Conservation (phyloP, 169 alveolate genomes). For the Plasmodium knowlesi region DNA sequence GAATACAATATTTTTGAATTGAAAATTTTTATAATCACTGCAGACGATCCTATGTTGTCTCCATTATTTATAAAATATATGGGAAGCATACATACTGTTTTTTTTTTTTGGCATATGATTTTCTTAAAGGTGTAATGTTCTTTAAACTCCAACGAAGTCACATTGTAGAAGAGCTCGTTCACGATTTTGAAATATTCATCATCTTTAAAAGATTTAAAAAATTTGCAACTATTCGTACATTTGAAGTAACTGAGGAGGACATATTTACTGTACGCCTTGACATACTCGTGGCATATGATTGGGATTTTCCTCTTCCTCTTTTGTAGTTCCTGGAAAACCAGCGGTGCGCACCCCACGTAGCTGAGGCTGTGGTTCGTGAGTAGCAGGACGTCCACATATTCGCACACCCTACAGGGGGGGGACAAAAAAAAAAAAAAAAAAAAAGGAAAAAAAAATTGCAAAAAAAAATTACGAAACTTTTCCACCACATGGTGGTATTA, state of each 20-base stretch:
- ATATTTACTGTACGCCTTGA: constrained; percentile 50
- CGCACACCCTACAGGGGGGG: constrained; percentile 48
- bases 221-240: constrained; percentile 23
- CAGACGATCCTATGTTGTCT: constrained; percentile 71
- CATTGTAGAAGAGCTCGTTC: constrained; percentile 30
- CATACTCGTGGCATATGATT: constrained; percentile 62
- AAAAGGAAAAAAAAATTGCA: background rate
- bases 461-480: too few species aligned
- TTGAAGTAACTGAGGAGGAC: constrained; percentile 52
- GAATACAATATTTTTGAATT: constrained; percentile 62
- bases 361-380: constrained; percentile 50
- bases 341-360: constrained; percentile 48
- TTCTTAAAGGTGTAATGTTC: constrained; percentile 52
- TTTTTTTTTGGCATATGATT: constrained; percentile 17
- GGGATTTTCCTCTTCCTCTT: constrained; percentile 22
- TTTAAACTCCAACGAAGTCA: constrained; percentile 31
- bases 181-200: constrained; percentile 43
- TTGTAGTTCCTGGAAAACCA: constrained; percentile 21
- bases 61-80: constrained; percentile 65
- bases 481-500: background rate
- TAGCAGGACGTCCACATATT: constrained; percentile 23
- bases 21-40: constrained; percentile 28
- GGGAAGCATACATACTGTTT: constrained; percentile 29
- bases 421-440: constrained; percentile 2
- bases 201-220: constrained; percentile 28